Percentiles rank a stretch among this genome's conserved stretches.
These are phyloP conservation scores for Flaveria bidentis DNA, from an alignment of 129 eudicot species.

Conservation along the genomic window DNA sequence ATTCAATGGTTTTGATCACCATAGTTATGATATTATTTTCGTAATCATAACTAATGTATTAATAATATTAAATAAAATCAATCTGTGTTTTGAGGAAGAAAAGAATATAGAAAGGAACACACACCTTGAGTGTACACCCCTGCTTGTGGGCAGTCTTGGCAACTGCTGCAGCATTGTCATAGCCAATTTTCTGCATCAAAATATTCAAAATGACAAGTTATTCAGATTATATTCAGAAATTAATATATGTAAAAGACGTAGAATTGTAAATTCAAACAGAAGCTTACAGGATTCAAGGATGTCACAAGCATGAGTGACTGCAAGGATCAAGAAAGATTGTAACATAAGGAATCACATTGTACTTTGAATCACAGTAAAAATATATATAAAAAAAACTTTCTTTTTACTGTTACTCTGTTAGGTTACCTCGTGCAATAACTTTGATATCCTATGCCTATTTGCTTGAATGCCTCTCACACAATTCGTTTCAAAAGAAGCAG, in stretches of 20 bases:
- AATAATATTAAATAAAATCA: neutral
- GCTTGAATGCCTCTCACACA: conserved; percentile 97
- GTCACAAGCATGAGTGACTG: conserved; percentile 99
- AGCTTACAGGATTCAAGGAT: conserved; percentile 93
- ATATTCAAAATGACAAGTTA: conserved; percentile 7
- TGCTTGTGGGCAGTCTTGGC: conserved; percentile 98
- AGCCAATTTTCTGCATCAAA: conserved; percentile 80
- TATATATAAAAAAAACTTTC: neutral
- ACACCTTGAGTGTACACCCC: conserved; percentile 88
- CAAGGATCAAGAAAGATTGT: conserved; percentile 29
- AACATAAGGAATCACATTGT: conserved; percentile 24
- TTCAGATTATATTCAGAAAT: conserved; percentile 10
- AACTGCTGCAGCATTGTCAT: conserved; percentile 96
- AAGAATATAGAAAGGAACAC: conserved; percentile 15
- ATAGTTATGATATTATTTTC: neutral
- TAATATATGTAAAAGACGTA: neutral
- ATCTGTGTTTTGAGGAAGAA: neutral
- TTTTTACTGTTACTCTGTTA: neutral
- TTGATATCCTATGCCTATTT: conserved; percentile 74
- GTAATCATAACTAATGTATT: neutral
- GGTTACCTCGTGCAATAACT: conserved; percentile 78
- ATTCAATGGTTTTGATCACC: neutral
- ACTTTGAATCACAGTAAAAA: neutral
- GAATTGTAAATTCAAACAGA: neutral
- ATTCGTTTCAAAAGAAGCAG: conserved; percentile 92